These are phyloP conservation scores for Novymonas esmeraldas DNA, from an alignment of 208 protist genomes.

Conservation along the genomic window DNA sequence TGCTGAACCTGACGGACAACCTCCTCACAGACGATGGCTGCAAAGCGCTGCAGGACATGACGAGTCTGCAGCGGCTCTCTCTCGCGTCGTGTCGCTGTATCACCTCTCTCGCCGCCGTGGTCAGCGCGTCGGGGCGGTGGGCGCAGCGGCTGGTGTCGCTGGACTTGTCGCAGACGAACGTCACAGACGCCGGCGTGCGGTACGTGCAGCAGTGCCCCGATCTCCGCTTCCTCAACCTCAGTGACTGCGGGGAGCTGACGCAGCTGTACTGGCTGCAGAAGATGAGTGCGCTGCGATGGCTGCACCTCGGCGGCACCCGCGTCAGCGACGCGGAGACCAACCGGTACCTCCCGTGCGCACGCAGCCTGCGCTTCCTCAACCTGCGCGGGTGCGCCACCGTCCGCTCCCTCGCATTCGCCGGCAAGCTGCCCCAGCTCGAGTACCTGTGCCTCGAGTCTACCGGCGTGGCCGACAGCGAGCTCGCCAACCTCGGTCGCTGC, in stretches of 20 bases:
- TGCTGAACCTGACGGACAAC: slow-evolving; percentile 64
- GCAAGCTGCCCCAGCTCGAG: slow-evolving; percentile 30
- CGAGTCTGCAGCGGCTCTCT: slow-evolving; percentile 24
- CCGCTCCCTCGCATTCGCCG: slow-evolving; percentile 32
- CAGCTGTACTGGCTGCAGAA: slow-evolving; percentile 34
- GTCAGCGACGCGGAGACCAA: slow-evolving; percentile 42
- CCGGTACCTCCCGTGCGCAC: slow-evolving; percentile 10
- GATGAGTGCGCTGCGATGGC: slow-evolving; percentile 39
- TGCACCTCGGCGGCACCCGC: slow-evolving; percentile 49
- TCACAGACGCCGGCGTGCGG: slow-evolving; percentile 36
- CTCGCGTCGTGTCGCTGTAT: slow-evolving; percentile 32
- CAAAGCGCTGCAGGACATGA: slow-evolving; percentile 19
- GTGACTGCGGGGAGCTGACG: slow-evolving; percentile 42
- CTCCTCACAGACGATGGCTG: slow-evolving; percentile 37
- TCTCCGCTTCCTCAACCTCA: slow-evolving; percentile 58
- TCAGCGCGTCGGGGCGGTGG: slow-evolving; percentile 10
- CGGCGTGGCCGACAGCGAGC: slow-evolving; percentile 35
- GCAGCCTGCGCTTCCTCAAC: slow-evolving; percentile 46
- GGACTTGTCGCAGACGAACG: slow-evolving; percentile 51
- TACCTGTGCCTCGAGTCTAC: slow-evolving; percentile 60
- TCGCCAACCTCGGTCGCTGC: slow-evolving; percentile 32
- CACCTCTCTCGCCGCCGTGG: slow-evolving; percentile 21
- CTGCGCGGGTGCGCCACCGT: slow-evolving; percentile 50
- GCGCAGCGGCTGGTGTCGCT: slow-evolving; percentile 35
- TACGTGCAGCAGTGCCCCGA: slow-evolving; percentile 30